Conservation (phyloP, 1,284 basidiomycete genomes). For the Phylloboletellus chloephorus region DNA sequence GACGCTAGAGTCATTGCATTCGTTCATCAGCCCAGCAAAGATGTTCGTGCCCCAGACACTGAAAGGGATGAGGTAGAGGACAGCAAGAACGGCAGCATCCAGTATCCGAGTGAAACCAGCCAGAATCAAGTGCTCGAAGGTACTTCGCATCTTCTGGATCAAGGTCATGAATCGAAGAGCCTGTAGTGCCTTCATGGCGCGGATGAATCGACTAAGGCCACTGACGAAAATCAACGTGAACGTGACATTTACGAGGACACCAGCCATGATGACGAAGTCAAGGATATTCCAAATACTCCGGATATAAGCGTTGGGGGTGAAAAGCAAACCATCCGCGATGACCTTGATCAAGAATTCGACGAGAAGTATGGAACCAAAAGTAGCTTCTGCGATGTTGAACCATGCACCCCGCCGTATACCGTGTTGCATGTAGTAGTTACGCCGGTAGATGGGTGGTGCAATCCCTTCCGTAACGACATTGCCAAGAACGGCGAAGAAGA, state of each 20-base stretch:
- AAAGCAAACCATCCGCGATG: constrained; percentile 87
- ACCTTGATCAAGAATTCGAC: constrained; percentile 89
- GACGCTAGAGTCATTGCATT: constrained; percentile 74
- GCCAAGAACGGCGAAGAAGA: constrained; percentile 77
- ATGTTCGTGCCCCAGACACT: constrained; percentile 97
- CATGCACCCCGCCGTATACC: constrained; percentile 69
- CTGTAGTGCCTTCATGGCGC: constrained; percentile 85
- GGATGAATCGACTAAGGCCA: constrained; percentile 76
- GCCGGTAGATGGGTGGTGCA: constrained; percentile 85
- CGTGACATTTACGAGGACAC: constrained; percentile 77
- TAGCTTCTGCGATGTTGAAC: constrained; percentile 83
- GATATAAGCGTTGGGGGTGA: constrained; percentile 93
- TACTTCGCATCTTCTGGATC: constrained; percentile 80
- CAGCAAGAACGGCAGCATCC: constrained; percentile 88
- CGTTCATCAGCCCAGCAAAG: constrained; percentile 81
- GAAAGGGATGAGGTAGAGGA: constrained; percentile 95
- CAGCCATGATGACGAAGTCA: constrained; percentile 83
- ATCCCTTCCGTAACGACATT: constrained; percentile 83
- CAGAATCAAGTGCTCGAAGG: constrained; percentile 89
- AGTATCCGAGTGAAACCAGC: constrained; percentile 84
- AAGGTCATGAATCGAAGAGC: constrained; percentile 89
- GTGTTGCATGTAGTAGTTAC: constrained; percentile 60
- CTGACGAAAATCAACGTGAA: constrained; percentile 77
- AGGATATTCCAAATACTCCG: constrained; percentile 90
- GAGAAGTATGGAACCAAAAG: constrained; percentile 74